These are phyloP conservation scores for Backusella parvicylindrica DNA, from an alignment of 192 early-diverging fungal genomes.

Conservation along the genomic window DNA sequence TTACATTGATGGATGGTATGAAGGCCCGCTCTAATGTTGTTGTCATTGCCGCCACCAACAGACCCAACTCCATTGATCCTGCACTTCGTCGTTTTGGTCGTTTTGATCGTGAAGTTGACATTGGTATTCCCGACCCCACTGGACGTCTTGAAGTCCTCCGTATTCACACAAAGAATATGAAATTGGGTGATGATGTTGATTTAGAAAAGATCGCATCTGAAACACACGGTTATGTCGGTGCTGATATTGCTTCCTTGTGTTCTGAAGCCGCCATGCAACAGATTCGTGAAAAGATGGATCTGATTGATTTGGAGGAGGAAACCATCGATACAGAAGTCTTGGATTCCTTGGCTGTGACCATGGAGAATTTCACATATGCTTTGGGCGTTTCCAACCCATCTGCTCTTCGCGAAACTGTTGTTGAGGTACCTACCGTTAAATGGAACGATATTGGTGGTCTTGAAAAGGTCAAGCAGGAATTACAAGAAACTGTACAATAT, in stretches of 20 bases:
- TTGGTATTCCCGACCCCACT: conserved; percentile 98
- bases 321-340: conserved; percentile 97
- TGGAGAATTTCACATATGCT: conserved; percentile 95
- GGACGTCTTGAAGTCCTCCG: conserved; percentile 98
- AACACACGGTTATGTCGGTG: conserved; percentile 97
- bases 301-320: conserved; percentile 97
- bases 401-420: conserved; percentile 97
- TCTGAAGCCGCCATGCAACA: conserved; percentile 99
- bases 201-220: conserved; percentile 95
- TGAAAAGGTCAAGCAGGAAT: conserved; percentile 96
- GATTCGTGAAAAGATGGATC: conserved; percentile 99
- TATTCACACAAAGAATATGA: conserved; percentile 99
- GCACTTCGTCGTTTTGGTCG: conserved; percentile 98
- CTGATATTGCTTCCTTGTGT: conserved; percentile 95
- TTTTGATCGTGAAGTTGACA: conserved; percentile 98
- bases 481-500: conserved; percentile 98
- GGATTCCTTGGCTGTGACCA: conserved; percentile 91
- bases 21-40: conserved; percentile 93
- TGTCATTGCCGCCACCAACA: conserved; percentile 99
- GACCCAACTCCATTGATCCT: conserved; percentile 97
- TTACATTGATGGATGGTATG: conserved; percentile 93
- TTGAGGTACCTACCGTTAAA: conserved; percentile 91
- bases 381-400: conserved; percentile 94
- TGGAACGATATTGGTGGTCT: conserved; percentile 98
- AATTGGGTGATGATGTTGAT: conserved; percentile 95